phyloP scores from a whole-genome alignment of 2,329 filamentous ascomycete genomes.

The Talaromyces pinophilus region DNA sequence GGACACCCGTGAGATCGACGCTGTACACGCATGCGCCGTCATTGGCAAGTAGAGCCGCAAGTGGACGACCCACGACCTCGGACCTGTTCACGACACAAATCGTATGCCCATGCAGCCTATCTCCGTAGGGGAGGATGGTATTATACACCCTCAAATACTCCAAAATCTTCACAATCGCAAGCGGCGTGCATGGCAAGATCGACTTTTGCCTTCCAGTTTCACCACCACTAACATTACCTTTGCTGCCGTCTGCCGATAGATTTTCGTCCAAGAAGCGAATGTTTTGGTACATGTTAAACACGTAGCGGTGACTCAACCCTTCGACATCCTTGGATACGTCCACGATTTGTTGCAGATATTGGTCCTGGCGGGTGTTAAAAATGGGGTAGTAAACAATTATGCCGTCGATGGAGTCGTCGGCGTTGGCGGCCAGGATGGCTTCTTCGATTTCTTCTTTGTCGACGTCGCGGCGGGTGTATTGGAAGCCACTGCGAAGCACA shows the following conservation, averaged over 20 bases:
- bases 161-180: constrained; percentile 95
- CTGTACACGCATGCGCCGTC: constrained; percentile 95
- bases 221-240: constrained; percentile 27
- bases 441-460: constrained; percentile 89
- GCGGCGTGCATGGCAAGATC: constrained; percentile 90
- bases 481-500: constrained; percentile 69
- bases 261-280: constrained; percentile 81
- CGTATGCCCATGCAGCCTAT: constrained; percentile 88
- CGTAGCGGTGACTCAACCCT: constrained; percentile 87
- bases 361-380: constrained; percentile 86
- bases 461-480: constrained; percentile 80
- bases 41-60: constrained; percentile 91
- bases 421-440: constrained; percentile 80
- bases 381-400: constrained; percentile 99
- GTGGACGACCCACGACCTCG: constrained; percentile 89
- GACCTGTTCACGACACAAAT: constrained; percentile 96
- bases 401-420: constrained; percentile 72
- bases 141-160: constrained; percentile 97
- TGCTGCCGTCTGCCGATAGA: not conserved
- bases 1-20: constrained; percentile 87
- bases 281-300: constrained; percentile 99
- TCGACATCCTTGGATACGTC: constrained; percentile 91
- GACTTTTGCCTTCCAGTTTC: constrained; percentile 70
- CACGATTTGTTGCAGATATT: constrained; percentile 94
- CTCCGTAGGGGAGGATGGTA: constrained; percentile 86